A percentile compares a stretch with the other conserved stretches of the same genome.
phyloP scores from a whole-genome alignment of 495 filamentous ascomycete species.

The Parmelia sp. region DNA sequence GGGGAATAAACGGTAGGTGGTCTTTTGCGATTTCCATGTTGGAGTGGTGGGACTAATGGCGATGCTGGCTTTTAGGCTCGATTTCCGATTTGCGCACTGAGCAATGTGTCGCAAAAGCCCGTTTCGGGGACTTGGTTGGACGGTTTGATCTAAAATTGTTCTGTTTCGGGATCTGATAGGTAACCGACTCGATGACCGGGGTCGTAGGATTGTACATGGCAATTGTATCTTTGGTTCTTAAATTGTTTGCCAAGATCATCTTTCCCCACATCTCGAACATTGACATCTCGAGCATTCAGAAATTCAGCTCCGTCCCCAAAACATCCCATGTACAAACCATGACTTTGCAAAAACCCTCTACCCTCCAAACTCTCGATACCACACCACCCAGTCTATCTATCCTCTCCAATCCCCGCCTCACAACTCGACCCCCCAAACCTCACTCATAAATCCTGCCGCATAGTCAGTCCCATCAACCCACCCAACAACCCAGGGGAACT shows the following conservation, averaged over 20 bases:
- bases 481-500: conserved; percentile 14
- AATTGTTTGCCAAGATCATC: neutral
- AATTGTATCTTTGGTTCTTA: too few relatives aligned
- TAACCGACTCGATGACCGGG: too few relatives aligned
- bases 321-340: neutral
- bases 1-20: conserved; percentile 60
- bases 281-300: too few relatives aligned
- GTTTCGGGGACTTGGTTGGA: neutral
- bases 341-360: neutral
- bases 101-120: too few relatives aligned
- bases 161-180: neutral
- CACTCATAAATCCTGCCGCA: neutral
- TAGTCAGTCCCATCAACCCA: conserved; percentile 9
- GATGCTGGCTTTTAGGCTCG: conserved; percentile 33
- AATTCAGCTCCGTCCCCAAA: neutral
- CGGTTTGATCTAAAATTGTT: neutral
- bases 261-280: neutral
- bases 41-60: conserved; percentile 7
- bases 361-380: neutral
- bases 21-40: neutral
- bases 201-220: too few relatives aligned
- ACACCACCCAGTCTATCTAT: neutral
- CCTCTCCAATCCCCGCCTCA: neutral
- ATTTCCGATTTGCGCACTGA: conserved; percentile 50
- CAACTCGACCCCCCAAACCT: neutral